Evolutionary conservation across 192 early-diverging fungal species (phyloP).

Genomic region (Dispira simplex): DNA sequence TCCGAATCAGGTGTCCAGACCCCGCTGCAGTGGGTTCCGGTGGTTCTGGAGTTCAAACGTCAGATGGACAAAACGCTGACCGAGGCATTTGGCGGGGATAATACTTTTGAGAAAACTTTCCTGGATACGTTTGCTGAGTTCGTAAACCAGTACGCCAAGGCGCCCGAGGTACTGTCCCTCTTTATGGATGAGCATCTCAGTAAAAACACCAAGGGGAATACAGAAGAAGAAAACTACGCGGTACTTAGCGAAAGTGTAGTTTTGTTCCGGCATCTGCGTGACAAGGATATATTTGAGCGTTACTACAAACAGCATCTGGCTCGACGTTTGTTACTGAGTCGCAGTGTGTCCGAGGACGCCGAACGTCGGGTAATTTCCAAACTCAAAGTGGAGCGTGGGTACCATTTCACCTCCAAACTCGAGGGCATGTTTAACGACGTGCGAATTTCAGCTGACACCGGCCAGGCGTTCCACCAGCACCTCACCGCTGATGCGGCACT

Average conservation of each 20-base stretch:
- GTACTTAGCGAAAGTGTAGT: slow-evolving; percentile 64
- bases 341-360: slow-evolving; percentile 82
- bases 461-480: slow-evolving; percentile 33
- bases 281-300: slow-evolving; percentile 96
- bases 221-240: slow-evolving; percentile 30
- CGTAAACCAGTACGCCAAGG: slow-evolving; percentile 61
- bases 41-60: slow-evolving; percentile 58
- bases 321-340: slow-evolving; percentile 63
- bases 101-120: slow-evolving; percentile 62
- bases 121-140: slow-evolving; percentile 56
- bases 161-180: slow-evolving; percentile 80
- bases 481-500: not conserved
- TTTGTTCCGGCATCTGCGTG: slow-evolving; percentile 83
- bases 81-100: slow-evolving; percentile 44
- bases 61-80: slow-evolving; percentile 60
- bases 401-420: slow-evolving; percentile 90
- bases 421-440: slow-evolving; percentile 99
- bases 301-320: slow-evolving; percentile 97
- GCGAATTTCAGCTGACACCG: slow-evolving; percentile 62
- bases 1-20: too few relatives aligned
- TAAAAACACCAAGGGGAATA: slow-evolving; percentile 43
- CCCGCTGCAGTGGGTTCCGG: slow-evolving; percentile 76
- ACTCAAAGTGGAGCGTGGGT: slow-evolving; percentile 93
- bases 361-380: slow-evolving; percentile 82
- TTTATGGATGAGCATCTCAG: slow-evolving; percentile 91